Conservation (phyloP, 805 yeast genomes). For the Ogataea parapolymorpha region DNA sequence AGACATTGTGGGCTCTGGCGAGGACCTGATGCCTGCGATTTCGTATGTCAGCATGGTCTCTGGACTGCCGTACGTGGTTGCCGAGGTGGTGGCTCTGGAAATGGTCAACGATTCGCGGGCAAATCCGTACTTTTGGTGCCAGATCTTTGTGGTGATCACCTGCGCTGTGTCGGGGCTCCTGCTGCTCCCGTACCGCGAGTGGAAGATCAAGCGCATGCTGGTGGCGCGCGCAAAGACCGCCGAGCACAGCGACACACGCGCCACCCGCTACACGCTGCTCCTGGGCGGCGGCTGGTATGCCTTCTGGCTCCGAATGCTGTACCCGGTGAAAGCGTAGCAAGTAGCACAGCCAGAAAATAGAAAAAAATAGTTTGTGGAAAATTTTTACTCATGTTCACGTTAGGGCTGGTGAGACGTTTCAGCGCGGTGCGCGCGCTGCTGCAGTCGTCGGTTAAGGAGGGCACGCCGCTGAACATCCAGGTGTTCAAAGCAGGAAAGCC, state of each 20-base stretch:
- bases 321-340: constrained; percentile 27
- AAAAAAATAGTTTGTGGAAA: constrained; percentile 1
- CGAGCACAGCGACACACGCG: constrained; percentile 9
- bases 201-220: constrained; percentile 45
- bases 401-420: constrained; percentile 18
- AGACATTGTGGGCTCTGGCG: constrained; percentile 33
- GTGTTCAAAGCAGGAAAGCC: constrained; percentile 80
- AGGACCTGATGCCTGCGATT: constrained; percentile 29
- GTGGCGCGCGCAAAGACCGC: constrained; percentile 16
- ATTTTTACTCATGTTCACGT: constrained; percentile 3
- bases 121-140: constrained; percentile 55
- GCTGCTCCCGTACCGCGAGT: constrained; percentile 52
- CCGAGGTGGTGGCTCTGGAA: constrained; percentile 33
- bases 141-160: constrained; percentile 53
- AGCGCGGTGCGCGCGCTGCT: constrained; percentile 16
- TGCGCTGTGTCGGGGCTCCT: constrained; percentile 42
- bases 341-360: constrained; percentile 5
- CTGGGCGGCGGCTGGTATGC: constrained; percentile 4
- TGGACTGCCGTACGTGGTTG: constrained; percentile 31
- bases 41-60: constrained; percentile 26
- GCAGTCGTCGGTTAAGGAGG: constrained; percentile 59
- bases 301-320: constrained; percentile 23
- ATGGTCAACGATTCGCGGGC: constrained; percentile 24
- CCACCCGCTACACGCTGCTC: constrained; percentile 16
- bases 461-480: constrained; percentile 70